Conservation (phyloP, 2,329 filamentous ascomycete genomes). For the Diplodia intermedia region DNA sequence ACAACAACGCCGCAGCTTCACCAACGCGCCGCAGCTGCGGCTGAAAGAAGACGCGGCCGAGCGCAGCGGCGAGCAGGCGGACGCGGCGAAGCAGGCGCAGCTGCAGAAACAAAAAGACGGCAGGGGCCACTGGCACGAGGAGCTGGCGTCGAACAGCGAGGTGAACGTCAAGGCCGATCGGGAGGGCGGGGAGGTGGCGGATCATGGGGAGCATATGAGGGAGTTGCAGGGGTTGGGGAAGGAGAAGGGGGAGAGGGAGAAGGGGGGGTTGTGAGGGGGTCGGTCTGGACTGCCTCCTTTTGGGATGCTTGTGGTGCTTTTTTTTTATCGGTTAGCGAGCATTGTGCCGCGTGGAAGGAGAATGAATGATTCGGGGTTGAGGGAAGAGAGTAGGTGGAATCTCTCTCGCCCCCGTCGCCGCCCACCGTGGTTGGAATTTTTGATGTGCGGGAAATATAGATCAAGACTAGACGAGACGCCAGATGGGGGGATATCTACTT, state of each 20-base stretch:
- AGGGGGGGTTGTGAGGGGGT: slow-evolving; percentile 35
- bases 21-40: slow-evolving; percentile 41
- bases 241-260: slow-evolving; percentile 51
- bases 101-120: slow-evolving; percentile 52
- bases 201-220: slow-evolving; percentile 53
- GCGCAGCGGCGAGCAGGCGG: slow-evolving; percentile 50
- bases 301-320: too few species aligned
- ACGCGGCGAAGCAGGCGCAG: slow-evolving; percentile 54
- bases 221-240: slow-evolving; percentile 54
- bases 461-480: neutral
- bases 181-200: slow-evolving; percentile 44
- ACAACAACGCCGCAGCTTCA: slow-evolving; percentile 38
- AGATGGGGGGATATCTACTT: slow-evolving; percentile 17
- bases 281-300: too few species aligned
- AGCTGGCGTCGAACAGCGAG: slow-evolving; percentile 51
- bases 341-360: too few species aligned
- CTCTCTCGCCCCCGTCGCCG: neutral
- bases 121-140: slow-evolving; percentile 52
- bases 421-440: neutral
- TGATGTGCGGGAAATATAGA: neutral
- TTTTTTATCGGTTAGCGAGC: too few species aligned
- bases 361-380: too few species aligned
- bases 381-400: too few species aligned
- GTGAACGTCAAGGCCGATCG: slow-evolving; percentile 47
- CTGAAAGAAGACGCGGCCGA: slow-evolving; percentile 51